Base-by-base conservation (phyloP, 345 rosid genomes). In the Eutrema japonicum region DNA sequence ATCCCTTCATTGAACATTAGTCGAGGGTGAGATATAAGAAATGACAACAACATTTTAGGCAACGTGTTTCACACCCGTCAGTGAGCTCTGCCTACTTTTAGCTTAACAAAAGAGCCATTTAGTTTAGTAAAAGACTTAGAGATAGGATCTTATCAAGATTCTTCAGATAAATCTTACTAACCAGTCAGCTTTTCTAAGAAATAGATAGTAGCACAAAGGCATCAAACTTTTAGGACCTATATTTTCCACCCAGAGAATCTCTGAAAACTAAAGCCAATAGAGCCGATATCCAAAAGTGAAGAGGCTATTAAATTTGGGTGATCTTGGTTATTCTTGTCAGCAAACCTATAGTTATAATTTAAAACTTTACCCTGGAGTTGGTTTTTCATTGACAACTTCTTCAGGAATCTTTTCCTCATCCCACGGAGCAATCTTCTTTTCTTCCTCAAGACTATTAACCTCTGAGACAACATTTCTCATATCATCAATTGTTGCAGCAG, bases 321-420 rank as follows among this genome's bases (percentile, higher is more conserved):
- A 56, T 18, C 10, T 11, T 64, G 40, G 29, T 3, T 40, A 66
- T 52, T 47, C 54, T 50, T 43, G 48, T 64, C 47, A 64, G 35
- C 53, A 48, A 68, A 61, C 51, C 33, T 59, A 75, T 33, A 74
- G 32, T 41, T 61, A 40, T 26, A 71, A 30, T 57, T 74, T 30
- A 18, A 26, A 76, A 50, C 73, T 80, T 45, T 85, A 93, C 96
- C 98, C 98, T 35, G 87, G 86, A 73, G 45, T 82, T 80, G 98
- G 96, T 79, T 83, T 87, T 70, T 74, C 69, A 54, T 36, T 68
- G 51, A 93, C 92, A 73, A 93, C 82, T 83, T 90, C 96, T 83
- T 89, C 96, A 14, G 97, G 97, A 70, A 89, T 84, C 49, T 80
- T 78, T 82, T 93, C 97, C 42, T 91, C 96, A 69, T 84, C 91